A percentile compares a stretch with the other conserved stretches of the same genome.
phyloP scores from a whole-genome alignment of 1,284 basidiomycete genomes.

The Irpex sp. region DNA sequence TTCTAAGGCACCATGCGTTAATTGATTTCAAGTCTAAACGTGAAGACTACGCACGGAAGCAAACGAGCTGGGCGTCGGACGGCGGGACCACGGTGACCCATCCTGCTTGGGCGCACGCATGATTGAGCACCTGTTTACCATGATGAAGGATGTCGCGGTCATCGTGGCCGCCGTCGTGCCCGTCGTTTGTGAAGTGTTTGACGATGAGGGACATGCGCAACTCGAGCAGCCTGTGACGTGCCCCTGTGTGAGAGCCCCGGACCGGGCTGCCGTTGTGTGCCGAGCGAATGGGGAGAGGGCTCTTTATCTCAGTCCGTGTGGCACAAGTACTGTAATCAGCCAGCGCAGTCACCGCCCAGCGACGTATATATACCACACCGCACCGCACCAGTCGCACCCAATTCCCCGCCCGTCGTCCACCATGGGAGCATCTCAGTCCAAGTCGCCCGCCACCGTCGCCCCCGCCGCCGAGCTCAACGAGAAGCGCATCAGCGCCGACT shows the following conservation, averaged over 20 bases:
- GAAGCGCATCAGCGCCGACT: constrained; percentile 22
- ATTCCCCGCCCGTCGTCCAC: neutral
- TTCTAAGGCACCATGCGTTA: neutral
- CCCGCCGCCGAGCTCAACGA: constrained; percentile 27
- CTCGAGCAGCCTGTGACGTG: neutral
- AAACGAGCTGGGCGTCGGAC: neutral
- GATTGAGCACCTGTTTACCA: neutral
- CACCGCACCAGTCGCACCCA: neutral
- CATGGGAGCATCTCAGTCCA: constrained; percentile 54
- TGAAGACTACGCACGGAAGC: neutral
- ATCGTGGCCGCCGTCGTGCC: neutral
- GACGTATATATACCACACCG: neutral
- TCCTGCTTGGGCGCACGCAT: neutral
- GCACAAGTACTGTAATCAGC: neutral
- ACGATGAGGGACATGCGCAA: neutral
- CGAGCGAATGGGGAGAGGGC: neutral
- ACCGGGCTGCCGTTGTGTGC: neutral
- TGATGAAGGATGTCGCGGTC: neutral
- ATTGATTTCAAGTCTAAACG: neutral
- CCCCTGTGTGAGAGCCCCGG: neutral
- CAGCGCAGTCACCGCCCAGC: neutral
- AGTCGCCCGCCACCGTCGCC: constrained; percentile 26
- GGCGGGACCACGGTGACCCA: neutral
- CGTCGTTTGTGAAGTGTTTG: neutral
- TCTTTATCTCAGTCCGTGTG: neutral